Conservation (phyloP, 208 protist genomes). For the Wallacemonas sp. region DNA sequence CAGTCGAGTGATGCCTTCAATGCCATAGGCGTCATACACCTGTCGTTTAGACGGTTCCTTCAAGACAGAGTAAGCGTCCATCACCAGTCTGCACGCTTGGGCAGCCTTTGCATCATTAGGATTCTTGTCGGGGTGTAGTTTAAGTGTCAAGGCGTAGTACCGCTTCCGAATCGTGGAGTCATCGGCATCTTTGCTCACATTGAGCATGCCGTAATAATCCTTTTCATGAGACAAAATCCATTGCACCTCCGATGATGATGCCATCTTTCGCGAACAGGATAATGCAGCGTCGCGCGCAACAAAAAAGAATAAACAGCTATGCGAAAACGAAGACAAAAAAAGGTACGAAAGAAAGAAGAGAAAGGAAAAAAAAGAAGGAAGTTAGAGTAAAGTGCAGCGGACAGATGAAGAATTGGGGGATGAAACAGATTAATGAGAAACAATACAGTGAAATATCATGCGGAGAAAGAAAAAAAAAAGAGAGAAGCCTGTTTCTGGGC, state of each 20-base stretch:
- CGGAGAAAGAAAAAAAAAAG: constrained; percentile 18
- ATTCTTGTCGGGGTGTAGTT: constrained; percentile 71
- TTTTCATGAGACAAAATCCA: constrained; percentile 32
- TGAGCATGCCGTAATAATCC: constrained; percentile 40
- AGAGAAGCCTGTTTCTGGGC: not conserved
- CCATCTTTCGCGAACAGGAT: not conserved
- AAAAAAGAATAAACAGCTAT: not conserved
- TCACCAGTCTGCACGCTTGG: constrained; percentile 60
- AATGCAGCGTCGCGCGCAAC: too few relatives aligned
- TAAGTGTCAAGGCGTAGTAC: constrained; percentile 43
- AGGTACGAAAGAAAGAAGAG: not conserved
- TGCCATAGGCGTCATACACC: constrained; percentile 86
- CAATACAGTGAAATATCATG: too few relatives aligned
- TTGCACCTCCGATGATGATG: constrained; percentile 9
- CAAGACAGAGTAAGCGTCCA: constrained; percentile 93
- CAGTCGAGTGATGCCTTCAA: constrained; percentile 3
- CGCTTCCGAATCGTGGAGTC: constrained; percentile 30
- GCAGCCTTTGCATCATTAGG: constrained; percentile 35
- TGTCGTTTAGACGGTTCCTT: constrained; percentile 78
- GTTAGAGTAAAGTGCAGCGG: not conserved
- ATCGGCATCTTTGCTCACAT: constrained; percentile 21
- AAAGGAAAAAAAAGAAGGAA: constrained; percentile 7
- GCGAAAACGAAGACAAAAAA: constrained; percentile 13
- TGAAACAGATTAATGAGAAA: not conserved
- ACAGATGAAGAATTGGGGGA: constrained; percentile 4